These are phyloP conservation scores for Atractiella rhizophila DNA, from an alignment of 768 basidiomycete species.

Conservation along the genomic window DNA sequence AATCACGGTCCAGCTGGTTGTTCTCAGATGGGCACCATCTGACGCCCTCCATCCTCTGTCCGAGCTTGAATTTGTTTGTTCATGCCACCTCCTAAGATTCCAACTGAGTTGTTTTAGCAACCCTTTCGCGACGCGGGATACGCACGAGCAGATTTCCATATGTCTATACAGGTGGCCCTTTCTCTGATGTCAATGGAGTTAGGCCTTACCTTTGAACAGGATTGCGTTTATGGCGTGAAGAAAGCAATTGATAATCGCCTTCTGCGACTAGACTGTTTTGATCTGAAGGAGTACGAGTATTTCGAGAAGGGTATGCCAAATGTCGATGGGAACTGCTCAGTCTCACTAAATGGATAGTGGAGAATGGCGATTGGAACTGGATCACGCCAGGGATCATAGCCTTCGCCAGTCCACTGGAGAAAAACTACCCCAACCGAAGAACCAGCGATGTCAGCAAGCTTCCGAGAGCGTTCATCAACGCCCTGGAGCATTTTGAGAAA, in stretches of 20 bases:
- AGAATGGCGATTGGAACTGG: constrained; percentile 73
- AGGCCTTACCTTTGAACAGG: constrained; percentile 30
- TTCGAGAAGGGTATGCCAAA: constrained; percentile 65
- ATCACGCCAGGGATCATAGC: constrained; percentile 48
- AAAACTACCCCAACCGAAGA: constrained; percentile 19
- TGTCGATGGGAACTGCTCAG: constrained; percentile 10
- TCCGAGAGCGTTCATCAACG: constrained; percentile 58
- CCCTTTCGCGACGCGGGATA: constrained; percentile 77
- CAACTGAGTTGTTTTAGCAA: constrained; percentile 4
- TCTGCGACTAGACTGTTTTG: constrained; percentile 34
- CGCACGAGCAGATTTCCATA: constrained; percentile 71
- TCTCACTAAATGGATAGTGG: constrained; percentile 32
- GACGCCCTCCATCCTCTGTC: constrained; percentile 86
- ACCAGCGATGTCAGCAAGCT: constrained; percentile 24
- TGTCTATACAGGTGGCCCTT: constrained; percentile 77
- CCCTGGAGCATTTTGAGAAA: constrained; percentile 75
- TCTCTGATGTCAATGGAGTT: background rate
- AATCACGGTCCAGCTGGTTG: constrained; percentile 46
- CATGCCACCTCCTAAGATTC: background rate
- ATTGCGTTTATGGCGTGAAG: constrained; percentile 76
- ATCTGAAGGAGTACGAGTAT: constrained; percentile 69
- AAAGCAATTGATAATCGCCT: constrained; percentile 23
- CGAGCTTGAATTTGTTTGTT: constrained; percentile 18
- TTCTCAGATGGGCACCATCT: constrained; percentile 66
- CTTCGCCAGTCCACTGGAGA: constrained; percentile 32